Base-by-base conservation (phyloP, 805 yeast genomes). In the Saturnispora besseyi region DNA sequence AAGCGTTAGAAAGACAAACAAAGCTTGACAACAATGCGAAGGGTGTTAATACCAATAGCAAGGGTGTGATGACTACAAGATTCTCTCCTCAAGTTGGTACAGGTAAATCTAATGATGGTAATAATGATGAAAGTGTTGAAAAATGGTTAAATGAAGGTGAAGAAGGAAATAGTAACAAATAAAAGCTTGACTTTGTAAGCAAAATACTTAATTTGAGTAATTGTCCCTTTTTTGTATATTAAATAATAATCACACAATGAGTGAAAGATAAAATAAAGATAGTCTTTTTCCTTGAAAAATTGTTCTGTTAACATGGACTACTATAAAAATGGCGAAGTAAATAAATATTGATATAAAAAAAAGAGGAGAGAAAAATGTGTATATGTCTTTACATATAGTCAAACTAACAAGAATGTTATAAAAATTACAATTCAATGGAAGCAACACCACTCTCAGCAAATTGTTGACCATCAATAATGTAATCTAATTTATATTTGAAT, bases 401-500 rank as follows among this genome's bases (percentile, higher is more conserved):
- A 38, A 13, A 55, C 9, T 26, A 26, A 28, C 38, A n/a, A 24
- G 44, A 10, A 36, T 22, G 28, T 44, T n/a, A 13, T 37, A 3
- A 4, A 5, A 5, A 18, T 40, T 34, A 50, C 4, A 53, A 33
- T 4, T 47, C 30, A 24, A 55, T 41, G 24, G 62, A 58, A 5
- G 67, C 70, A 31, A 82, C 79, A 5, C 88, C 87, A 7, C 80
- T 73, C 55, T 81, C 85, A 57, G 76, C 81, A 22, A 65, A 65
- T 6, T 66, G 64, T 15, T 63, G 60, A 13, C 81, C 79, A 50
- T 75, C 76, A 10, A 73, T 59, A 8, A 57, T 57, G 62, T 78
- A 87, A 50, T 76, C 74, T 18, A 77, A 72, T 62, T 82, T 85
- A 91, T 91, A 87, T 63, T 87, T 84, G 47, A 88, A 71, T 65